These are phyloP conservation scores for Botryotinia convoluta DNA, from an alignment of 2,329 filamentous ascomycete species.

Conservation along the genomic window DNA sequence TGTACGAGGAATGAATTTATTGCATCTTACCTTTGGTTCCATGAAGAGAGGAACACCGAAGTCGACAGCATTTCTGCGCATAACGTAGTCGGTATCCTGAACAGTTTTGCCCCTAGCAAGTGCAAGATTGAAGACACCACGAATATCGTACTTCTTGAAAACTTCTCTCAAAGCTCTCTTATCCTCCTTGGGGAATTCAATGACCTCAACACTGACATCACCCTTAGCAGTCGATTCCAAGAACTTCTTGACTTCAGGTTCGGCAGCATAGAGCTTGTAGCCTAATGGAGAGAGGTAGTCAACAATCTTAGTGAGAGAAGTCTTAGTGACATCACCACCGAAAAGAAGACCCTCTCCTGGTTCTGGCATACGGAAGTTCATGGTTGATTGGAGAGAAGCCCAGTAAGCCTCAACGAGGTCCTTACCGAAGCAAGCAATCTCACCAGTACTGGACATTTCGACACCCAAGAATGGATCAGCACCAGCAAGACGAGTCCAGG, in stretches of 20 bases:
- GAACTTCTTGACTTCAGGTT: slow-evolving; percentile 75
- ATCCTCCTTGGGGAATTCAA: slow-evolving; percentile 95
- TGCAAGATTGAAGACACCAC: slow-evolving; percentile 93
- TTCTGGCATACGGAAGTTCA: slow-evolving; percentile 98
- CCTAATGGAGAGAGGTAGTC: slow-evolving; percentile 84
- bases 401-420: slow-evolving; percentile 96
- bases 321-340: slow-evolving; percentile 74
- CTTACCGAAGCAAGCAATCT: slow-evolving; percentile 98
- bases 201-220: slow-evolving; percentile 74
- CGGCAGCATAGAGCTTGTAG: slow-evolving; percentile 91
- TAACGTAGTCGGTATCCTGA: slow-evolving; percentile 93
- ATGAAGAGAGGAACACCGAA: slow-evolving; percentile 98
- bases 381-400: slow-evolving; percentile 91
- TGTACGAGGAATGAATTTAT: not conserved
- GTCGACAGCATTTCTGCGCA: slow-evolving; percentile 96
- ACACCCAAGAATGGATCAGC: slow-evolving; percentile 97
- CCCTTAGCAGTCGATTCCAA: slow-evolving; percentile 70
- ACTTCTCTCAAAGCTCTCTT: slow-evolving; percentile 93
- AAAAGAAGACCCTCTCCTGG: slow-evolving; percentile 94
- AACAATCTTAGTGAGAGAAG: slow-evolving; percentile 73
- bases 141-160: slow-evolving; percentile 95
- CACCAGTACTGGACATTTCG: slow-evolving; percentile 94
- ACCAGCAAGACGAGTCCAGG: slow-evolving; percentile 95
- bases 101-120: slow-evolving; percentile 78
- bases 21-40: slow-evolving; percentile 77